Conservation (phyloP, 345 rosid genomes). For the Aquilaria malaccensis region DNA sequence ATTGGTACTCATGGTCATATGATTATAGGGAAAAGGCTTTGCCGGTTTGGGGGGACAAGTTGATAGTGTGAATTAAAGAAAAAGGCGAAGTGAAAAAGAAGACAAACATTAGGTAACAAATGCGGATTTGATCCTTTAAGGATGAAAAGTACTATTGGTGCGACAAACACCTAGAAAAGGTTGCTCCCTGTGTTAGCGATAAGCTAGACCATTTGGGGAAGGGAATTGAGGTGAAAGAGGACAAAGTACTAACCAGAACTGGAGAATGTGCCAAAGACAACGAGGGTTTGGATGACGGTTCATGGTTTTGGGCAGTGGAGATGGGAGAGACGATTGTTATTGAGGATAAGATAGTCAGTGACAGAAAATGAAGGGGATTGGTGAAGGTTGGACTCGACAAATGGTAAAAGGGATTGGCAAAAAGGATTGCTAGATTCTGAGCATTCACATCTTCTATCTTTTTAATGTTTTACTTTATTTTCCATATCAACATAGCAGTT, state of each 20-base stretch:
- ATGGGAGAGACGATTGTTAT: slow-evolving; percentile 39
- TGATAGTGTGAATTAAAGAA: slow-evolving; percentile 42
- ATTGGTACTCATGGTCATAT: slow-evolving; percentile 55
- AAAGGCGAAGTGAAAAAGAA: slow-evolving; percentile 62
- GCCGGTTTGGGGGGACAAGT: slow-evolving; percentile 44
- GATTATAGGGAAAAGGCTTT: slow-evolving; percentile 37
- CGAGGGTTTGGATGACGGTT: slow-evolving; percentile 38
- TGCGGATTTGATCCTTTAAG: slow-evolving; percentile 33
- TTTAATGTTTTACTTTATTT: no score
- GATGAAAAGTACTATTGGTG: slow-evolving; percentile 27
- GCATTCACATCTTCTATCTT: no score
- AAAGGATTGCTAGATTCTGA: neutral
- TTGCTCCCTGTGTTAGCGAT: slow-evolving; percentile 86
- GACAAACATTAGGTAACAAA: slow-evolving; percentile 72
- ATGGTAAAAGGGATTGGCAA: neutral
- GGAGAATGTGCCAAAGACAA: slow-evolving; percentile 60
- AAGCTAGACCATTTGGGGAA: slow-evolving; percentile 61
- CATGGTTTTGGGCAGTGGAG: slow-evolving; percentile 14
- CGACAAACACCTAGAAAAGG: slow-evolving; percentile 80
- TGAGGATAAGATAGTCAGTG: slow-evolving; percentile 28
- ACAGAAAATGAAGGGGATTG: slow-evolving; percentile 35
- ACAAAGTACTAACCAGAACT: slow-evolving; percentile 89
- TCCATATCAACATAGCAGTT: no score
- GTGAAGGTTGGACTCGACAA: slow-evolving; percentile 23
- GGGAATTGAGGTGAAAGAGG: slow-evolving; percentile 60